Base-by-base conservation (phyloP, 1,284 basidiomycete genomes). In the Ceratobasidium sp. region DNA sequence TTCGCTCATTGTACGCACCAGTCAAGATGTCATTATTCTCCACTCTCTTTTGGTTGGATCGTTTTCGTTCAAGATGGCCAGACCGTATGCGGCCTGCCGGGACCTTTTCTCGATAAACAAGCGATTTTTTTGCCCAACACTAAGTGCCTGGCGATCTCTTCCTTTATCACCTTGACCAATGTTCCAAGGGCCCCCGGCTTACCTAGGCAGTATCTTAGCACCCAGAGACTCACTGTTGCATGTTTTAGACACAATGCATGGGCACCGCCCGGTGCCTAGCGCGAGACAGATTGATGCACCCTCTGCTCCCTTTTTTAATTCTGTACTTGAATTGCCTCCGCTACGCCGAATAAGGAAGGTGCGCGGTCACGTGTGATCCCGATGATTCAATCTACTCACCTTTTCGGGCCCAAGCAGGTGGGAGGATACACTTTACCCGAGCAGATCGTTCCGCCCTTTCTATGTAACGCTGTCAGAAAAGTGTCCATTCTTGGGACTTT, bases 231-330 rank as follows among this genome's bases (percentile, higher is more conserved):
- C 29, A n/a, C 63, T 41, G n/a, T 47, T 36, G 51, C 22, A 24
- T 54, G 59, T 73, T 62, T 62, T 59, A 73, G 59, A 48, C 57
- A 62, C 59, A 48, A 54, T 72, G 33, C 45, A 60, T 11, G n/a
- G 53, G 59, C 57, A 73, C 33, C 24, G 50, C 54, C 19, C 69
- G 33, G 69, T 73, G 69, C 69, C 69, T 73, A 57, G 17, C n/a
- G 48, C 62, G 62, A 24, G n/a, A n/a, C n/a, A n/a, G n/a, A n/a
- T n/a, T n/a, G n/a, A n/a, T n/a, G n/a, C 36, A 41, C 36, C 36
- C 36, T 41, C 36, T 41, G 36, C 36, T 41, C 36, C 45, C 47
- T 50, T 31, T n/a, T 15, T 8, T 14, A 47, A n/a, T 64, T 56
- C 27, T 56, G 50, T 47, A 44, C n/a, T n/a, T 57, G 51, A n/a